phyloP scores from a whole-genome alignment of 768 basidiomycete genomes.

The Mycena latifolia region DNA sequence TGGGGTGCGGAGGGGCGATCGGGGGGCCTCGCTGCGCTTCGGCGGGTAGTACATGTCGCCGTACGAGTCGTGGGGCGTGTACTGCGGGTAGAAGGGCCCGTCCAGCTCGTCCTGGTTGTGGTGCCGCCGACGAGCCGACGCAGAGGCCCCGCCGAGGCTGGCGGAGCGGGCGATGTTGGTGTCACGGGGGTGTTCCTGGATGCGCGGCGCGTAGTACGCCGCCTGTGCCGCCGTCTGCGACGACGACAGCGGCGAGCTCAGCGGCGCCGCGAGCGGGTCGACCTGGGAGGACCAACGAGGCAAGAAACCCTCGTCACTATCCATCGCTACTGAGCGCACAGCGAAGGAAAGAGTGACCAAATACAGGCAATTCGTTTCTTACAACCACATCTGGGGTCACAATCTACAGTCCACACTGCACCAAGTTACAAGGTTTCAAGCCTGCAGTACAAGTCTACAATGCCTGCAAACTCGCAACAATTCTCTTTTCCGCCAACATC shows the following conservation, averaged over 20 bases:
- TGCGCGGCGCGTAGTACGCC: conserved; percentile 62
- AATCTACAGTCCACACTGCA: no score
- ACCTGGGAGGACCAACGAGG: conserved; percentile 76
- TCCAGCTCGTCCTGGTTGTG: conserved; percentile 40
- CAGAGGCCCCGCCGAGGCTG: conserved; percentile 52
- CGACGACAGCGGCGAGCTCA: conserved; percentile 47
- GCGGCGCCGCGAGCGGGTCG: conserved; percentile 51
- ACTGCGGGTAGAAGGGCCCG: conserved; percentile 31
- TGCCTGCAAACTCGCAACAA: conserved; percentile 52
- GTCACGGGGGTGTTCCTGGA: conserved; percentile 51
- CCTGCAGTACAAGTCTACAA: no score
- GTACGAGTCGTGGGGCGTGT: conserved; percentile 55
- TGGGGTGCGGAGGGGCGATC: conserved; percentile 74
- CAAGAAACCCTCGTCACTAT: conserved; percentile 49
- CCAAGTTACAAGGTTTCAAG: no score
- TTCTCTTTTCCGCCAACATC: conserved; percentile 71
- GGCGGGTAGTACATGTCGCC: conserved; percentile 64
- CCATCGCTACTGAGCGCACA: neutral
- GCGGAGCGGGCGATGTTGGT: conserved; percentile 56
- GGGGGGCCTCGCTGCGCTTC: conserved; percentile 51
- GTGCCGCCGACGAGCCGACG: conserved; percentile 28
- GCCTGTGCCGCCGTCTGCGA: conserved; percentile 64
- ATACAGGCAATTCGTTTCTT: no score
- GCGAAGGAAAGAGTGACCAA: no score
- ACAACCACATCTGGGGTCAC: no score